Conservation (phyloP, 805 yeast genomes). For the Wilhelminamyces savonicus region DNA sequence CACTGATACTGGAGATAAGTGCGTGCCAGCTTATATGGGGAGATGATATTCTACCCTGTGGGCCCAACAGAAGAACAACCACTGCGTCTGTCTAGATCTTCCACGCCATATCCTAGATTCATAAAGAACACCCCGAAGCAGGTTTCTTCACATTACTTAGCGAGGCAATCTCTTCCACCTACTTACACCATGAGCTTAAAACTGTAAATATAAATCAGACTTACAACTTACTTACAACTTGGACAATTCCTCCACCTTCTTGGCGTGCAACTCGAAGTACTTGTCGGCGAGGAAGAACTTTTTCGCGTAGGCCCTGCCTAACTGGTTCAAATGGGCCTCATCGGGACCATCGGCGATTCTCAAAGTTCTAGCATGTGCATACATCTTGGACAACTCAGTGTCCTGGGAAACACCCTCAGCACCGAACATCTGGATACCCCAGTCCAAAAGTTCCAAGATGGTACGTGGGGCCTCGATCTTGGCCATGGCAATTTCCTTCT, state of each 20-base stretch:
- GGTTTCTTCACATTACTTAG: too few relatives aligned
- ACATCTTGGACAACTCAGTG: conserved; percentile 49
- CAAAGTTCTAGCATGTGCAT: conserved; percentile 47
- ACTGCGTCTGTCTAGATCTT: too few relatives aligned
- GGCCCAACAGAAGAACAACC: too few relatives aligned
- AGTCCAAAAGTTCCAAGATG: conserved; percentile 45
- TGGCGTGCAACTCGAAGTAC: conserved; percentile 20
- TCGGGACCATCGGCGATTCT: conserved; percentile 69
- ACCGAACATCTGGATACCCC: conserved; percentile 61
- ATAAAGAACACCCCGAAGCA: too few relatives aligned
- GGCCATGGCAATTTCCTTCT: conserved; percentile 54
- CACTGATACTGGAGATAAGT: too few relatives aligned
- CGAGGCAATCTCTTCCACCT: too few relatives aligned
- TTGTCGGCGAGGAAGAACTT: conserved; percentile 29
- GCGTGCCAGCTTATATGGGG: too few relatives aligned
- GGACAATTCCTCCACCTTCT: conserved; percentile 13
- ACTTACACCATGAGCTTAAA: too few relatives aligned
- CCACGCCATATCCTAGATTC: too few relatives aligned
- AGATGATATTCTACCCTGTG: too few relatives aligned
- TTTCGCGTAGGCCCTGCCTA: conserved; percentile 44
- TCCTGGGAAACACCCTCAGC: conserved; percentile 63
- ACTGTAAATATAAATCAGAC: too few relatives aligned
- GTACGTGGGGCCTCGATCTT: conserved; percentile 58
- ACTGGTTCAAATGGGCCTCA: conserved; percentile 55
- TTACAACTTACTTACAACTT: conserved; percentile 17